Conservation (phyloP, 805 yeast species). For the Myxozyma monticola region DNA sequence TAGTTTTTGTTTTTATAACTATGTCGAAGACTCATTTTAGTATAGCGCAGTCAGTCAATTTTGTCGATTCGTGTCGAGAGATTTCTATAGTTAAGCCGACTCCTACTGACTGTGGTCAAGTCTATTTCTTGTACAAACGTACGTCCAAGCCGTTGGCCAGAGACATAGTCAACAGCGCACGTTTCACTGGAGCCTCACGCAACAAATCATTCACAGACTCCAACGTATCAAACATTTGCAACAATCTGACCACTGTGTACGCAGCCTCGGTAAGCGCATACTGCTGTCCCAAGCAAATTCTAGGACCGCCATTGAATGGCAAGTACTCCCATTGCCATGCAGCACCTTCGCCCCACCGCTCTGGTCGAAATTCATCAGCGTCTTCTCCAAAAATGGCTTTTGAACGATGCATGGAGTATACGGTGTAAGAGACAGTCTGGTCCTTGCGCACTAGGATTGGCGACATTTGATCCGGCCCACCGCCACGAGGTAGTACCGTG, state of each 20-base stretch:
- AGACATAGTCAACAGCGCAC: slow-evolving; percentile 17
- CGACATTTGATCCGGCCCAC: slow-evolving; percentile 44
- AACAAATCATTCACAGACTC: slow-evolving; percentile 17
- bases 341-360: slow-evolving; percentile 51
- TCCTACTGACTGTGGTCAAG: too few species aligned
- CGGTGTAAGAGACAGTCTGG: slow-evolving; percentile 42
- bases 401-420: slow-evolving; percentile 48
- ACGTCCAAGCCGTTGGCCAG: slow-evolving; percentile 17
- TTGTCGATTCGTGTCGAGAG: too few species aligned
- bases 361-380: slow-evolving; percentile 47
- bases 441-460: slow-evolving; percentile 50
- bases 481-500: slow-evolving; percentile 47
- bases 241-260: slow-evolving; percentile 45
- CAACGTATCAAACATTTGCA: slow-evolving; percentile 38
- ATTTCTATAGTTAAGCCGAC: too few species aligned
- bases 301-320: slow-evolving; percentile 58
- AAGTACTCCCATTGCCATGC: slow-evolving; percentile 56
- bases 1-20: not conserved
- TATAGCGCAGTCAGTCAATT: too few species aligned
- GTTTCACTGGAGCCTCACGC: slow-evolving; percentile 9
- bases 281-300: slow-evolving; percentile 58
- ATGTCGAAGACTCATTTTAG: not conserved
- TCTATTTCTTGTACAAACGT: too few species aligned
- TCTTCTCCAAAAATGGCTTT: slow-evolving; percentile 47
- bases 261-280: slow-evolving; percentile 56